phyloP scores from a whole-genome alignment of 2,329 filamentous ascomycete species.

The Xylariales sp. region DNA sequence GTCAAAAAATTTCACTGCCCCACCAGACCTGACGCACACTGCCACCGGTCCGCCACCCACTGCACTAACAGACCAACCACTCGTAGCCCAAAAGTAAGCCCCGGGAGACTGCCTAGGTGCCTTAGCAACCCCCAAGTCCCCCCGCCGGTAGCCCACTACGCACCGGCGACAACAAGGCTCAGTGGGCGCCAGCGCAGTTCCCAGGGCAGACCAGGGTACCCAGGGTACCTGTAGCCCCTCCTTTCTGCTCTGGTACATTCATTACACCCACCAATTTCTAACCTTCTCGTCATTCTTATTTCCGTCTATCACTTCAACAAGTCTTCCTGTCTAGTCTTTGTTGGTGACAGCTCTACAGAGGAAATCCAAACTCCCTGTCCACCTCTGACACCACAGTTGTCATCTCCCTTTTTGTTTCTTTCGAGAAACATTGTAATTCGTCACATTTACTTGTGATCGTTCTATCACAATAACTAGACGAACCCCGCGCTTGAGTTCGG shows the following conservation, averaged over 20 bases:
- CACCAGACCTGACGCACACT: constrained; percentile 21
- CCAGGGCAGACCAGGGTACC: constrained; percentile 1
- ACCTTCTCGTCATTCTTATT: constrained; percentile 30
- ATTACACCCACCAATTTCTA: constrained; percentile 15
- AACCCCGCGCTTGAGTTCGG: constrained; percentile 27
- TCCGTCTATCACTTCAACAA: constrained; percentile 21
- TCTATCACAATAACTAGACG: constrained; percentile 4
- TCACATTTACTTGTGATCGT: constrained; percentile 47
- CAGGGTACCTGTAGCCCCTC: constrained; percentile 24
- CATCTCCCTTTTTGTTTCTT: not conserved
- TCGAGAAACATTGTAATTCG: not conserved
- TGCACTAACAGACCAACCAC: constrained; percentile 13
- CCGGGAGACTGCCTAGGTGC: constrained; percentile 13
- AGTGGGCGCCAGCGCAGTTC: constrained; percentile 4
- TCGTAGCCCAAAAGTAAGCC: constrained; percentile 27
- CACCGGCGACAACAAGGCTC: not conserved
- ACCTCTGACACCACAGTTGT: not conserved
- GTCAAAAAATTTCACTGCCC: constrained; percentile 38
- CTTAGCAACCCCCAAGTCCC: constrained; percentile 23
- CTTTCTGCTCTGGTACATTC: constrained; percentile 6
- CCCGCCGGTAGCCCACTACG: not conserved
- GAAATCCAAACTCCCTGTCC: not conserved
- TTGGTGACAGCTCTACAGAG: constrained; percentile 27
- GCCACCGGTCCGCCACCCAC: not conserved
- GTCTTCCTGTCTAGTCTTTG: constrained; percentile 5